A percentile compares a stretch with the other conserved stretches of the same genome.
Evolutionary conservation across 1,284 basidiomycete genomes (phyloP).

Genomic region (Sanguinoderma infundibulare): DNA sequence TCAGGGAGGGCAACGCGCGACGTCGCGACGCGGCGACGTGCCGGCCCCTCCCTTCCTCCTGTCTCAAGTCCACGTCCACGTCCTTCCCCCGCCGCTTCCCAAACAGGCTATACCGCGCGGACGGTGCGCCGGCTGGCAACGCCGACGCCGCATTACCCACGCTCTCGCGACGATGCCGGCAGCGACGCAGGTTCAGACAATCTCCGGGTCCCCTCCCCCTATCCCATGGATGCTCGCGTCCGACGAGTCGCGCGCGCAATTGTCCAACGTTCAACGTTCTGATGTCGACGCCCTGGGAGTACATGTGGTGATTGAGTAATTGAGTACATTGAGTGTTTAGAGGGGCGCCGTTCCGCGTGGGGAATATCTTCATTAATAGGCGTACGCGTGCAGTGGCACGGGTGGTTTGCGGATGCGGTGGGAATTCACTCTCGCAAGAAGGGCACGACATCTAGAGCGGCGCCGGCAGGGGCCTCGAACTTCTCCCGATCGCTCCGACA

Average conservation of each 20-base stretch:
- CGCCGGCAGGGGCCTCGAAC: neutral
- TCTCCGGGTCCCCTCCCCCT: neutral
- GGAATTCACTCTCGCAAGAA: neutral
- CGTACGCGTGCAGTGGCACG: too few relatives aligned
- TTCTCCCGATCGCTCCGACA: neutral
- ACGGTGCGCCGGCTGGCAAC: neutral
- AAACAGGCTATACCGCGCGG: neutral
- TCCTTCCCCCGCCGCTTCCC: neutral
- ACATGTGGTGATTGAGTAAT: too few relatives aligned
- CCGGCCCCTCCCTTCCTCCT: neutral
- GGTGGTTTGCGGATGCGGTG: neutral
- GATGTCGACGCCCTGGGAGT: too few relatives aligned
- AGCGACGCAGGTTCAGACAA: neutral
- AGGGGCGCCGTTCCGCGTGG: too few relatives aligned
- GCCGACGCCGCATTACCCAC: conserved; percentile 3
- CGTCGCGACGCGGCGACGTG: neutral
- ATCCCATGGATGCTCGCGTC: too few relatives aligned
- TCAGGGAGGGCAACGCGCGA: neutral
- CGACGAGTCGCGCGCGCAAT: too few relatives aligned
- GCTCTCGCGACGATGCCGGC: neutral
- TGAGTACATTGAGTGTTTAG: too few relatives aligned
- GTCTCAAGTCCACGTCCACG: too few relatives aligned
- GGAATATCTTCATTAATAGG: too few relatives aligned
- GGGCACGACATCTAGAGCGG: neutral
- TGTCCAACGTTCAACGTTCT: too few relatives aligned